phyloP scores from a whole-genome alignment of 2,329 filamentous ascomycete species.

The Mycogone perniciosa region DNA sequence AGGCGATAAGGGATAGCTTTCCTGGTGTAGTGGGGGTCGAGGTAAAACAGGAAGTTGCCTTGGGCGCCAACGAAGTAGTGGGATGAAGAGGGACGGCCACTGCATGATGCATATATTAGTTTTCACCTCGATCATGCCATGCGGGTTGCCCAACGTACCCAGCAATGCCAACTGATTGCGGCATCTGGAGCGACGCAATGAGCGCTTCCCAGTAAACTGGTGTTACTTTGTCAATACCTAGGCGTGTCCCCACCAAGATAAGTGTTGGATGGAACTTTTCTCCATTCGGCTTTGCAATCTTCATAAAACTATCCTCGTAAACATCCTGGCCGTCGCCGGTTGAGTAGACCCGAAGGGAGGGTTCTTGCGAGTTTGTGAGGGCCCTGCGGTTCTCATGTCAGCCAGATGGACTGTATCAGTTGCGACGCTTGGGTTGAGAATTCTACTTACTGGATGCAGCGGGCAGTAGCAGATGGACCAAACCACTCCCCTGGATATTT shows the following conservation, averaged over 20 bases:
- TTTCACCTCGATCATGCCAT: background rate
- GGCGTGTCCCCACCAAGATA: conserved; percentile 77
- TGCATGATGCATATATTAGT: conserved; percentile 27
- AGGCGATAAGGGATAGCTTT: conserved; percentile 60
- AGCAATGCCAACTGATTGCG: conserved; percentile 92
- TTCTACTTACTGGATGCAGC: conserved; percentile 76
- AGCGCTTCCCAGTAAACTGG: conserved; percentile 94
- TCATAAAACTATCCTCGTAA: conserved; percentile 82
- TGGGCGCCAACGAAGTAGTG: conserved; percentile 56
- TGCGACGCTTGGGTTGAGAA: conserved; percentile 8
- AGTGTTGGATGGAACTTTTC: conserved; percentile 73
- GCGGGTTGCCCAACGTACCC: conserved; percentile 51
- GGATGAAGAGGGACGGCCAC: conserved; percentile 85
- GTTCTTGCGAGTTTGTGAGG: conserved; percentile 60
- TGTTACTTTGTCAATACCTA: conserved; percentile 92
- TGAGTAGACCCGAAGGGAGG: conserved; percentile 72
- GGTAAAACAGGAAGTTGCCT: conserved; percentile 80
- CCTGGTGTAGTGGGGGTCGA: conserved; percentile 87
- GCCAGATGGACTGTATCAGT: background rate
- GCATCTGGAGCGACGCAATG: conserved; percentile 74
- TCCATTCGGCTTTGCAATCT: conserved; percentile 63
- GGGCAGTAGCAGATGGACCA: conserved; percentile 90
- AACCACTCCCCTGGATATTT: conserved; percentile 99
- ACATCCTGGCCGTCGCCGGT: conserved; percentile 88
- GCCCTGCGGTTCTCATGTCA: conserved; percentile 47